These are phyloP conservation scores for Leccinum solheimii DNA, from an alignment of 1,284 basidiomycete species.

Conservation along the genomic window DNA sequence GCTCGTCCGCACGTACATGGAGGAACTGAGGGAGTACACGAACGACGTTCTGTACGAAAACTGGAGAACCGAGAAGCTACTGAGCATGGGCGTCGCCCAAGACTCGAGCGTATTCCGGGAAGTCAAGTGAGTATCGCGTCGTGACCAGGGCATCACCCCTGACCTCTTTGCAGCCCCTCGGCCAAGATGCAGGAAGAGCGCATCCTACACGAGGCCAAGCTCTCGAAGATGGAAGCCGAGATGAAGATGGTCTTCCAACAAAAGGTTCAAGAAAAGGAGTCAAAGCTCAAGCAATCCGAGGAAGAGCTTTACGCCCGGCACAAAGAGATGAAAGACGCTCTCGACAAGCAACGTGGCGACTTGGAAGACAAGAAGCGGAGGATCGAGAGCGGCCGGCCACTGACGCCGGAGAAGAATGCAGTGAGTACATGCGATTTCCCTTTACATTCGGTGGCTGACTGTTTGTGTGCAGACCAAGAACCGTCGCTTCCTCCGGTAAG, in stretches of 20 bases:
- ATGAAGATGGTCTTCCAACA: constrained; percentile 99
- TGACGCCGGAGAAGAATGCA: constrained; percentile 90
- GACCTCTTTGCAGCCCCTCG: constrained; percentile 66
- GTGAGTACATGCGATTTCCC: constrained; percentile 43
- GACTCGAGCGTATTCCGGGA: constrained; percentile 97
- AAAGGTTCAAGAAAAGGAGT: constrained; percentile 98
- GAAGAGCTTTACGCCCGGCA: constrained; percentile 97
- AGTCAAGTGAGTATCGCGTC: constrained; percentile 77
- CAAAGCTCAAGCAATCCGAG: constrained; percentile 96
- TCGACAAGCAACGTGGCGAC: constrained; percentile 95
- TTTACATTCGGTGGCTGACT: constrained; percentile 7
- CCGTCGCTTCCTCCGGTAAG: constrained; percentile 38
- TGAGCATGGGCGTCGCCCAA: constrained; percentile 94
- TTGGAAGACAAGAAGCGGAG: constrained; percentile 98
- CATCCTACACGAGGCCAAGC: constrained; percentile 89
- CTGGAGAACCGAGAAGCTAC: constrained; percentile 92
- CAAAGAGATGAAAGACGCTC: constrained; percentile 97
- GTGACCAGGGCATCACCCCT: constrained; percentile 9
- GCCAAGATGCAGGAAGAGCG: constrained; percentile 95
- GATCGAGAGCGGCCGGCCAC: constrained; percentile 89
- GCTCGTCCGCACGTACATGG: constrained; percentile 98
- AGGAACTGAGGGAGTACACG: constrained; percentile 94
- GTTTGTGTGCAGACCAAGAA: constrained; percentile 32
- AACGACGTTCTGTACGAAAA: constrained; percentile 94
- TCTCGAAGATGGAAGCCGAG: constrained; percentile 98